These are phyloP conservation scores for Artemisia tridentata DNA, from an alignment of 129 eudicot species.

Conservation along the genomic window DNA sequence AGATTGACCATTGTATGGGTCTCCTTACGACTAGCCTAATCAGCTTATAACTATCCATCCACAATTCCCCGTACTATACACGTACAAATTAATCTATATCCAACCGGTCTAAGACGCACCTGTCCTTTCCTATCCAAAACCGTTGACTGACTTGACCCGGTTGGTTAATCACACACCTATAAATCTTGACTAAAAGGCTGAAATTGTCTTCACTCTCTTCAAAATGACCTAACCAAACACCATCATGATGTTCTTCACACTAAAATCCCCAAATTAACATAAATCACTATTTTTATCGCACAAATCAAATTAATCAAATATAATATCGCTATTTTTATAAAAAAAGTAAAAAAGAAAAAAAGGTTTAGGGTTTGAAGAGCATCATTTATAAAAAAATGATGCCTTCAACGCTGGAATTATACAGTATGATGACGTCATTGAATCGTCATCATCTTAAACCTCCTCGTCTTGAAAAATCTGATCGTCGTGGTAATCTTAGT, in stretches of 20 bases:
- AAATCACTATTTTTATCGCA: too few relatives aligned
- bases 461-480: conserved; percentile 63
- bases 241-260: not conserved
- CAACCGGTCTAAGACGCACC: not conserved
- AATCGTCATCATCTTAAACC: conserved; percentile 60
- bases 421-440: too few relatives aligned
- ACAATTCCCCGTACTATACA: too few relatives aligned
- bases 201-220: not conserved
- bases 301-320: too few relatives aligned
- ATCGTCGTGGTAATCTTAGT: conserved; percentile 98
- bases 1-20: too few relatives aligned
- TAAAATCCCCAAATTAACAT: not conserved
- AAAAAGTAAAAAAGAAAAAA: not conserved
- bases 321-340: too few relatives aligned
- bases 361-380: conserved; percentile 47
- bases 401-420: conserved; percentile 16
- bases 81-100: not conserved
- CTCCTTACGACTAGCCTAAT: too few relatives aligned
- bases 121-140: not conserved
- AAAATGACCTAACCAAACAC: not conserved
- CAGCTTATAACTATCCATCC: too few relatives aligned
- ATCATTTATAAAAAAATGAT: conserved; percentile 51
- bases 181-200: not conserved
- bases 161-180: not conserved
- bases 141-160: not conserved